These are phyloP conservation scores for Xylaria arbuscula DNA, from an alignment of 2,329 filamentous ascomycete species.

Conservation along the genomic window DNA sequence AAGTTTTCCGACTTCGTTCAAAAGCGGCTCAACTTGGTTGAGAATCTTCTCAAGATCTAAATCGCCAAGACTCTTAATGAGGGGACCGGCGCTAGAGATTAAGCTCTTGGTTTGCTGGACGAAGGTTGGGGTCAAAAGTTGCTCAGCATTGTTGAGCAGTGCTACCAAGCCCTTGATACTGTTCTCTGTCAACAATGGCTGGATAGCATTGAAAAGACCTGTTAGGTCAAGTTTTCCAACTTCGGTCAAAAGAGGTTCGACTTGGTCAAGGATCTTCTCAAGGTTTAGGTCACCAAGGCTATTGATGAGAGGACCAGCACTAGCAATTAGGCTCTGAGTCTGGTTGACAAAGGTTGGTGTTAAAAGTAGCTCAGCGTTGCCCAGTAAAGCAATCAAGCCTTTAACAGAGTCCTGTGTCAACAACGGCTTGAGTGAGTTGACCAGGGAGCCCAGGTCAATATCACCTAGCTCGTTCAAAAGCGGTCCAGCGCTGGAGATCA, in stretches of 20 bases:
- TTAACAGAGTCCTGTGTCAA: constrained; percentile 49
- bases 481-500: constrained; percentile 46
- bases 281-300: background rate
- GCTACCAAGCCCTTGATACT: constrained; percentile 48
- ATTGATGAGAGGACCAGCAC: background rate
- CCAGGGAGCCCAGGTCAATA: constrained; percentile 49
- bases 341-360: constrained; percentile 42
- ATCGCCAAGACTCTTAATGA: constrained; percentile 45
- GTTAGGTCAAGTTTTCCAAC: background rate
- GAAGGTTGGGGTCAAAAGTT: constrained; percentile 44
- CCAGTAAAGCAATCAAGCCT: constrained; percentile 47
- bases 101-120: constrained; percentile 45
- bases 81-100: constrained; percentile 44
- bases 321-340: constrained; percentile 38
- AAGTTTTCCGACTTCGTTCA: constrained; percentile 47
- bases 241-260: background rate
- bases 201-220: background rate
- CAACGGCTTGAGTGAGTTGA: constrained; percentile 51
- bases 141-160: constrained; percentile 48
- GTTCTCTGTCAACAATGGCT: constrained; percentile 48
- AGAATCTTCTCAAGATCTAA: constrained; percentile 50
- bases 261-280: background rate
- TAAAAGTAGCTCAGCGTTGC: constrained; percentile 48
- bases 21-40: constrained; percentile 46
- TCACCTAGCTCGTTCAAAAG: constrained; percentile 49